Evolutionary conservation across 2,329 filamentous ascomycete species (phyloP).

Genomic region (Aschersonia sp.): DNA sequence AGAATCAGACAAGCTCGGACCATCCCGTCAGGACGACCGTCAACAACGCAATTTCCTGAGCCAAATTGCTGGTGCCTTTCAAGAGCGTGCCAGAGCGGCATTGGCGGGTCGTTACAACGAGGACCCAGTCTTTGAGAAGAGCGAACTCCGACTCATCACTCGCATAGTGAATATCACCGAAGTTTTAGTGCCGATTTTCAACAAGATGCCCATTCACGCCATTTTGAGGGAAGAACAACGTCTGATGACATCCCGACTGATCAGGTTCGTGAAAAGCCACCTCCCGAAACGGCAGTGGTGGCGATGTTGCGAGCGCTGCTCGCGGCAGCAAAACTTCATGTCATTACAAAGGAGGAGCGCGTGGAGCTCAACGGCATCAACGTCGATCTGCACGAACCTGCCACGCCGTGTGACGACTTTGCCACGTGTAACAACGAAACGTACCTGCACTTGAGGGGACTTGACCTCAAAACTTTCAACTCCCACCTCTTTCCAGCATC

Average conservation of each 20-base stretch:
- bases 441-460: neutral
- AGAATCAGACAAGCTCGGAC: neutral
- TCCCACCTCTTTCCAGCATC: neutral
- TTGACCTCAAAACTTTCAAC: neutral
- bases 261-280: neutral
- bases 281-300: neutral
- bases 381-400: neutral
- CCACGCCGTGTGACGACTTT: neutral
- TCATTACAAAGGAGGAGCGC: neutral
- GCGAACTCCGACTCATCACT: neutral
- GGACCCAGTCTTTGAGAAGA: neutral
- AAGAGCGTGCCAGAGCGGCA: neutral
- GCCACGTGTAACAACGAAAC: neutral
- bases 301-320: neutral
- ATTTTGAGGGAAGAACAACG: neutral
- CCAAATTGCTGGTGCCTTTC: neutral
- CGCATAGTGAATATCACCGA: neutral
- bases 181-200: neutral
- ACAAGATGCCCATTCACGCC: neutral
- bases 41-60: neutral
- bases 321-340: neutral
- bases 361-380: neutral
- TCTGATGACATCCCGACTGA: neutral
- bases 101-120: neutral
- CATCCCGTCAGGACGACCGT: neutral